Conservation (phyloP, 1,284 basidiomycete species). For the Xanthoconium separans region DNA sequence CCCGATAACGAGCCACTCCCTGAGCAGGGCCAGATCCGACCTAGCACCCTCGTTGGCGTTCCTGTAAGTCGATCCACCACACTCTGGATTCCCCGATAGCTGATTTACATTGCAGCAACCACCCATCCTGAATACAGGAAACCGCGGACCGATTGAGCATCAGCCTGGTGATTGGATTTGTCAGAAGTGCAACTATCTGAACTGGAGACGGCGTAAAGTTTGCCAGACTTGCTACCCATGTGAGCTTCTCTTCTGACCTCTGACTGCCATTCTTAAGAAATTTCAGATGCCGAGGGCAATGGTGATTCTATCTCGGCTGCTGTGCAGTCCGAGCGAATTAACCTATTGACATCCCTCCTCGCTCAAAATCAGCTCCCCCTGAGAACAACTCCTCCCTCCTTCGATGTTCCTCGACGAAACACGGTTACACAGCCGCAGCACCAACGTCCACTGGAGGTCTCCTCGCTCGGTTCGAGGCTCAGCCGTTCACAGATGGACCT, state of each 20-base stretch:
- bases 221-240: conserved; percentile 88
- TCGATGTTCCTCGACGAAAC: conserved; percentile 40
- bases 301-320: conserved; percentile 79
- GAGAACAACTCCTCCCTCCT: conserved; percentile 13
- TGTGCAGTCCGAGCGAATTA: conserved; percentile 80
- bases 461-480: conserved; percentile 34
- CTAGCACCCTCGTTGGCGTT: conserved; percentile 49
- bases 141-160: conserved; percentile 79
- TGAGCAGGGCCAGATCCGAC: conserved; percentile 73
- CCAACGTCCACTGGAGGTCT: conserved; percentile 34
- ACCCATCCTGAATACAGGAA: conserved; percentile 86
- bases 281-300: conserved; percentile 75
- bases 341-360: conserved; percentile 67
- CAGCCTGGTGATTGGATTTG: conserved; percentile 94
- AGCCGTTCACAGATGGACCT: conserved; percentile 51
- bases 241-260: conserved; percentile 27
- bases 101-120: conserved; percentile 51
- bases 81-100: not conserved
- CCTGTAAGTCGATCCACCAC: conserved; percentile 42
- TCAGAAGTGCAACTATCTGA: conserved; percentile 78
- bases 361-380: conserved; percentile 45
- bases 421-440: conserved; percentile 46
- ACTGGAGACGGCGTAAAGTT: conserved; percentile 84
- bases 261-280: conserved; percentile 6
- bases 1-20: conserved; percentile 82